Evolutionary conservation across 306 rosid species (phyloP), one percentile per base, ranked within the genome.

Genomic region (Dryas drummondii): DNA sequence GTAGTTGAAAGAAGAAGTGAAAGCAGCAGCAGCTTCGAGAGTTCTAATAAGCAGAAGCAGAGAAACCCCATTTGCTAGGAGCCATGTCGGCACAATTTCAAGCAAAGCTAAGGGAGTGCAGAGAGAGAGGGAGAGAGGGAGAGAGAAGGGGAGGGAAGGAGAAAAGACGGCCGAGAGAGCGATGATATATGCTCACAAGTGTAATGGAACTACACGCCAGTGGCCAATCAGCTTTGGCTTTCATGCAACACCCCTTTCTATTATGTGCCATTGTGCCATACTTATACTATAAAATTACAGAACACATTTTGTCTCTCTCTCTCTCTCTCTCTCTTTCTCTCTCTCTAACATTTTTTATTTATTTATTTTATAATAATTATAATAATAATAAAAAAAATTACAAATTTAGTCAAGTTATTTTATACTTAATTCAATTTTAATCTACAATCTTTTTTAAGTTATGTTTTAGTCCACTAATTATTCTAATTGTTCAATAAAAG

Each of bases 51-150:
- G 80, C 63, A 70, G 70, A 56, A 79, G 67, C 40, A 79, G 70
- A 64, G 72, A 14, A 84, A 80, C 80, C 93, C 97, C 93, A 83
- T 85, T 71, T 67, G 87, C 45, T 88, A 84, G 89, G 91, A 89
- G 61, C 50, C 77, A 81, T 87, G 94, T 85, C 80, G 85, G 88
- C 54, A 62, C 22, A 82, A 73, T 63, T 70, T 56, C 65, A 74
- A 70, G 82, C 81, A 83, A 80, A 78, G 84, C 79, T 78, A 74
- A 66, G 71, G 44, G 37, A 32, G 37, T 32, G 37, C 37, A 32
- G 37, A 26, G 57, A 71, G 56, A 50, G 66, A 70, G 79, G 68
- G 40, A 76, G 77, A 49, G 74, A 71, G 70, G 53, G 55, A 5
- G 57, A 55, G 7, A 58, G 74, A 58, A 45, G 75, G 73, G 6